Evolutionary conservation across 2,329 filamentous ascomycete genomes (phyloP).

Genomic region (Cytospora chrysosperma): DNA sequence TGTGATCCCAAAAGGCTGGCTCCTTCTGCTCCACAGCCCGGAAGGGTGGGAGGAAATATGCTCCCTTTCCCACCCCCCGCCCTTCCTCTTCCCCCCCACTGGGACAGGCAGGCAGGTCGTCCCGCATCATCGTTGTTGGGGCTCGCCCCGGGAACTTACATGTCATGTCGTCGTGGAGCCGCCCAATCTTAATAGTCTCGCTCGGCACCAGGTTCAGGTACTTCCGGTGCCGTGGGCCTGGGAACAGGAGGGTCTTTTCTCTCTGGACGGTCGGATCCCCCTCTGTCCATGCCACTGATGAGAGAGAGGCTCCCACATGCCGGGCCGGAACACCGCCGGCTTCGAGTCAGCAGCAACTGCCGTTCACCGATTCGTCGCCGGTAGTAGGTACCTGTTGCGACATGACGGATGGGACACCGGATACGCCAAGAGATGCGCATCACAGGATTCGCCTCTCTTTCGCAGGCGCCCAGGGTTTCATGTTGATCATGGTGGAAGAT

Average conservation of each 20-base stretch:
- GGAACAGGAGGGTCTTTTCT: constrained; percentile 1
- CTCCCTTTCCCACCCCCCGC: no score
- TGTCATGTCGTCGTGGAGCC: not conserved
- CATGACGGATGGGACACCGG: not conserved
- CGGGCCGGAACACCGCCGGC: not conserved
- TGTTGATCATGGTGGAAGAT: not conserved
- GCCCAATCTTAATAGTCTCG: not conserved
- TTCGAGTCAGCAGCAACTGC: constrained; percentile 12
- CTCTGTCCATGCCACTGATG: not conserved
- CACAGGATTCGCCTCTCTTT: not conserved
- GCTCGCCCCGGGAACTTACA: not conserved
- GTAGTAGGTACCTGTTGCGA: no score
- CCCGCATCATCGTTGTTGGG: not conserved
- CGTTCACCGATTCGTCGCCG: not conserved
- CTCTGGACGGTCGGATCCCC: not conserved
- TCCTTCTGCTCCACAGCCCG: constrained; percentile 11
- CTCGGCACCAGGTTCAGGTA: not conserved
- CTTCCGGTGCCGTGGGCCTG: constrained; percentile 10
- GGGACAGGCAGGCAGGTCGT: not conserved
- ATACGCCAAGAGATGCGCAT: not conserved
- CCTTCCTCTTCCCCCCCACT: not conserved
- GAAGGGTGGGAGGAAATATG: not conserved
- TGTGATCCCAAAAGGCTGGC: constrained; percentile 1
- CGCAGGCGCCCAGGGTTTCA: not conserved
- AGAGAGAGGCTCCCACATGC: not conserved